Evolutionary conservation across 306 rosid species (phyloP), one percentile per base, ranked within the genome.

Genomic region (Alnus rubra): DNA sequence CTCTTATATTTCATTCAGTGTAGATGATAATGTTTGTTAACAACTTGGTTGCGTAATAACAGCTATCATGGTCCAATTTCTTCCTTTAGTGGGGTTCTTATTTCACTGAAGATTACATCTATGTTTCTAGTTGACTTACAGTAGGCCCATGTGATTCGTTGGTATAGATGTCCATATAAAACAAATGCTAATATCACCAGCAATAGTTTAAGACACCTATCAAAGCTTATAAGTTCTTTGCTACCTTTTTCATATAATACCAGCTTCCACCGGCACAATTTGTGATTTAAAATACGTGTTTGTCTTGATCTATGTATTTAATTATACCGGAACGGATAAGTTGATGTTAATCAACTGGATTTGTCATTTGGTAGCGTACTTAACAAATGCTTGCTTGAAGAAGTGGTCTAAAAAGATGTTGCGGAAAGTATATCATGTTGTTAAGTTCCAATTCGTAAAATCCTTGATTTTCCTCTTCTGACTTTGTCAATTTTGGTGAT

Each of bases 401-500:
- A 33, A 23, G 51, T 81, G 55, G 31, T 55, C 33, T 62, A 64
- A 53, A 67, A 18, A 42, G 37, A 48, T 30, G 33, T 49, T 14
- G 39, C 68, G 58, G 48, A 53, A 50, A 69, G 51, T 80, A 33
- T 58, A 33, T 28, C 48, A 64, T 56, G 56, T 73, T 48, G 48
- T 54, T 35, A 37, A 23, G 51, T 53, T 59, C 49, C 42, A 64
- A 30, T 78, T 5, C 74, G 31, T 73, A 58, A 49, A 51, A 72
- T 75, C 70, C 37, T 71, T 69, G 76, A 67, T 69, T 73, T 73
- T 74, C 54, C 54, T 19, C 64, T 60, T 69, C 86, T 77, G 55
- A 77, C 78, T 75, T 59, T 37, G 53, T 75, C 76, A 78, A n/a
- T 74, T 80, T 79, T 88, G 31, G 49, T 80, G 75, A 72, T 77